These are phyloP conservation scores for Nakaseomyces kungkrabaensis DNA, from an alignment of 1,139 yeast species.

Conservation along the genomic window DNA sequence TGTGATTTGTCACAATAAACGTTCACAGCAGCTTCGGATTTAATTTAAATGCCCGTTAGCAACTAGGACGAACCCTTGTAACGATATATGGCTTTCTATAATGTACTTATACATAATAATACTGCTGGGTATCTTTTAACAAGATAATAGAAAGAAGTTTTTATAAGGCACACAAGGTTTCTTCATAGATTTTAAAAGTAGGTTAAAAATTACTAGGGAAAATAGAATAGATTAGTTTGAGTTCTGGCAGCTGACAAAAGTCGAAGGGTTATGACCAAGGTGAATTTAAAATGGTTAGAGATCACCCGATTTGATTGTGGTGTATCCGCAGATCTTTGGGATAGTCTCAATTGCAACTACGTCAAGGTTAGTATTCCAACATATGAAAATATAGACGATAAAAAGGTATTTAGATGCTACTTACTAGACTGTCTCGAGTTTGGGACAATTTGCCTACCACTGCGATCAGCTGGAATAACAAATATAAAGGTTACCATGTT, in stretches of 20 bases:
- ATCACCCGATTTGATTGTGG: neutral
- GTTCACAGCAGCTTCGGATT: too few relatives aligned
- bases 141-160: too few relatives aligned
- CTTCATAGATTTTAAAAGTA: too few relatives aligned
- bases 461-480: conserved; percentile 11
- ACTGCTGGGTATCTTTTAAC: too few relatives aligned
- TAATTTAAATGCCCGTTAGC: too few relatives aligned
- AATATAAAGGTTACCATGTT: neutral
- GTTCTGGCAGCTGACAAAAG: too few relatives aligned
- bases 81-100: too few relatives aligned
- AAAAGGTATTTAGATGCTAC: neutral
- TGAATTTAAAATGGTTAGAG: conserved; percentile 2
- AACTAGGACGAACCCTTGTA: too few relatives aligned
- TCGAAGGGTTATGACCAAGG: conserved; percentile 4
- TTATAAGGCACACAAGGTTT: too few relatives aligned
- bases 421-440: neutral
- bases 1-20: too few relatives aligned
- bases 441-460: conserved; percentile 6
- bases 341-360: neutral
- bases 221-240: neutral
- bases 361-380: neutral
- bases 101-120: too few relatives aligned
- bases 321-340: neutral
- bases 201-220: too few relatives aligned
- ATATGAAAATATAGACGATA: neutral